Evolutionary conservation across 805 yeast genomes (phyloP).

Genomic region (Schwanniomyces occidentalis): DNA sequence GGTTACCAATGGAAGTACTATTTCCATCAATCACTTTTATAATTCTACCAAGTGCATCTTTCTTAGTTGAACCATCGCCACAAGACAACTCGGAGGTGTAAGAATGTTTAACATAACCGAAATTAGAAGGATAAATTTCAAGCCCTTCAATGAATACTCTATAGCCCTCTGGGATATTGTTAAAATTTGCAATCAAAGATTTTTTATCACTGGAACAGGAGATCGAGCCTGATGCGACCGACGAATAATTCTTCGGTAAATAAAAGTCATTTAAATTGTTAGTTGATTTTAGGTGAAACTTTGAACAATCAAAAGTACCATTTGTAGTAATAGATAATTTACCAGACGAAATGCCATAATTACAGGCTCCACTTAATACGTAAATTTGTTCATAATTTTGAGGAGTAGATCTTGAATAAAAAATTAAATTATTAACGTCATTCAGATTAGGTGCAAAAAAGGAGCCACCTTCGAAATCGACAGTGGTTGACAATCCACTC

Average conservation of each 20-base stretch:
- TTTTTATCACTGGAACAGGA: slow-evolving; percentile 6
- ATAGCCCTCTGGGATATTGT: slow-evolving; percentile 9
- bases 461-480: slow-evolving; percentile 14
- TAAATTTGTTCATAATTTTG: slow-evolving; percentile 13
- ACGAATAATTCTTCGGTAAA: slow-evolving; percentile 12
- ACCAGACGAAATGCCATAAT: slow-evolving; percentile 13
- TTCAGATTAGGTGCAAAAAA: slow-evolving; percentile 7
- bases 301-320: slow-evolving; percentile 12
- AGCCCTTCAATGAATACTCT: slow-evolving; percentile 16
- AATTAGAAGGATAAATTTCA: slow-evolving; percentile 8
- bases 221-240: slow-evolving; percentile 2
- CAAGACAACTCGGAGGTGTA: slow-evolving; percentile 11
- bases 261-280: slow-evolving; percentile 14
- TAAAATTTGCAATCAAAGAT: slow-evolving; percentile 6
- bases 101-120: slow-evolving; percentile 7
- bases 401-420: slow-evolving; percentile 16
- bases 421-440: slow-evolving; percentile 9
- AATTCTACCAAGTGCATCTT: slow-evolving; percentile 3
- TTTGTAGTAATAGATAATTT: slow-evolving; percentile 10
- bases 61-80: slow-evolving; percentile 9
- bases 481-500: slow-evolving; percentile 11
- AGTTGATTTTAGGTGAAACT: slow-evolving; percentile 10
- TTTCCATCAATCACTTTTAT: slow-evolving; percentile 9
- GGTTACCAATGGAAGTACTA: slow-evolving; percentile 3
- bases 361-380: slow-evolving; percentile 14